These are phyloP conservation scores for Knufia fluminis DNA, from an alignment of 2,329 filamentous ascomycete species.

Conservation along the genomic window DNA sequence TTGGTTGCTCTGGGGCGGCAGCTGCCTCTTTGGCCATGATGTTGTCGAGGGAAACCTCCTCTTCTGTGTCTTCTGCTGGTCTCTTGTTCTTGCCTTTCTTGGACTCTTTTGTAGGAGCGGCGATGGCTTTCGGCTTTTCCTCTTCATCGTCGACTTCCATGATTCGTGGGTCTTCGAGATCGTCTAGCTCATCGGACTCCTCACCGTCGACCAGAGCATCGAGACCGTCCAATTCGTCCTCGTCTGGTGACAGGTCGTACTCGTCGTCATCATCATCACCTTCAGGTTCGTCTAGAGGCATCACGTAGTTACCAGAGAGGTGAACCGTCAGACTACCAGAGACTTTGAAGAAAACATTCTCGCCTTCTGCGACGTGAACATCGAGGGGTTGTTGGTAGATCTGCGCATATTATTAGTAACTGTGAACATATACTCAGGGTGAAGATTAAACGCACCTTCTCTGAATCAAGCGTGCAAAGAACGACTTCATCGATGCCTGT, in stretches of 20 bases:
- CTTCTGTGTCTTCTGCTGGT: slow-evolving; percentile 60
- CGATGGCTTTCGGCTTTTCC: slow-evolving; percentile 36
- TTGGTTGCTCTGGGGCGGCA: slow-evolving; percentile 24
- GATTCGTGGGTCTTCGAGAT: slow-evolving; percentile 68
- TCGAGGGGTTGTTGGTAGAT: slow-evolving; percentile 92
- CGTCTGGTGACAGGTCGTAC: slow-evolving; percentile 72
- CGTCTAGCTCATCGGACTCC: slow-evolving; percentile 69
- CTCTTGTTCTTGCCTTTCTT: slow-evolving; percentile 87
- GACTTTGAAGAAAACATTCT: slow-evolving; percentile 87
- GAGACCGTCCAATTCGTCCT: slow-evolving; percentile 58
- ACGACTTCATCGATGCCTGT: slow-evolving; percentile 78
- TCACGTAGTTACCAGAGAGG: slow-evolving; percentile 92
- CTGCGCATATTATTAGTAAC: slow-evolving; percentile 39
- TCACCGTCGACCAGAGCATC: slow-evolving; percentile 45
- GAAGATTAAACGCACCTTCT: slow-evolving; percentile 58
- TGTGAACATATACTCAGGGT: background rate
- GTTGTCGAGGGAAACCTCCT: slow-evolving; percentile 61
- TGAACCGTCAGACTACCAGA: slow-evolving; percentile 82
- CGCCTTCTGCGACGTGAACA: slow-evolving; percentile 79
- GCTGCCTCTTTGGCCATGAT: slow-evolving; percentile 61
- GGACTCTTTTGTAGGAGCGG: slow-evolving; percentile 24
- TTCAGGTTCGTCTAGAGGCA: slow-evolving; percentile 50
- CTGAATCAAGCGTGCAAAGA: slow-evolving; percentile 88
- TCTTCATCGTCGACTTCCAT: slow-evolving; percentile 75
- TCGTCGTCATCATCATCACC: slow-evolving; percentile 56